Conservation (phyloP, 257 asterid species). For the Salvia miltiorrhiza region DNA sequence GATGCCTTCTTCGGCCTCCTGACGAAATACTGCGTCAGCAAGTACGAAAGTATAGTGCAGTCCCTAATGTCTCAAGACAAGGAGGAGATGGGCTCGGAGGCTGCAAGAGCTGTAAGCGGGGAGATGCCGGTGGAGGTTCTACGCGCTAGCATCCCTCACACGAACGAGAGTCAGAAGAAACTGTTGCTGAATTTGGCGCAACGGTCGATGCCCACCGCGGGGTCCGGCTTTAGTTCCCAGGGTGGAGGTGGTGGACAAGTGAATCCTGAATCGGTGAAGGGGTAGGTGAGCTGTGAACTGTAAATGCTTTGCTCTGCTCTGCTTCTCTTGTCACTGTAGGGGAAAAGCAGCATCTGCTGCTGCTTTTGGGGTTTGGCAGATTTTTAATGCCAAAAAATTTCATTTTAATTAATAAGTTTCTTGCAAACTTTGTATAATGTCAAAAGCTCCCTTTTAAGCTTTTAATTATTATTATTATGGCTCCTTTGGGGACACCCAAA, state of each 20-base stretch:
- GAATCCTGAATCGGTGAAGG: conserved; percentile 44
- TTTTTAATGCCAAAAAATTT: conserved; percentile 22
- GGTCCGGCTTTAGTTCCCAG: conserved; percentile 28
- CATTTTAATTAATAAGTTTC: conserved; percentile 12
- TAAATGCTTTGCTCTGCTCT: conserved; percentile 26
- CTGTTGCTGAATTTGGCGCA: conserved; percentile 68
- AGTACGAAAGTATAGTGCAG: conserved; percentile 78
- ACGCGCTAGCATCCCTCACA: conserved; percentile 88
- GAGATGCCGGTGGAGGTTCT: conserved; percentile 98
- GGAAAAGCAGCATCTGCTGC: conserved; percentile 10
- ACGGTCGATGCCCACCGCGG: conserved; percentile 64
- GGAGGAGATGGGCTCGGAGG: conserved; percentile 49
- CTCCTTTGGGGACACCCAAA: too few species aligned
- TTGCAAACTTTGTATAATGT: conserved; percentile 17
- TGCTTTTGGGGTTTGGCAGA: conserved; percentile 27
- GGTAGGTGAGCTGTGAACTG: conserved; percentile 27
- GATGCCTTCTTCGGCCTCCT: conserved; percentile 87
- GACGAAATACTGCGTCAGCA: conserved; percentile 73
- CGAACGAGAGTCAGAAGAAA: conserved; percentile 72
- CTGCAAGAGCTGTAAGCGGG: conserved; percentile 74
- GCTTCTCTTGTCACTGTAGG: background rate
- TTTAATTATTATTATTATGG: background rate
- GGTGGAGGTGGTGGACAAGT: conserved; percentile 33
- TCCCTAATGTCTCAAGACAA: conserved; percentile 43
- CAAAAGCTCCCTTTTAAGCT: conserved; percentile 18